Evolutionary conservation across 192 early-diverging fungal genomes (phyloP).

Genomic region (Allomyces javanicus): DNA sequence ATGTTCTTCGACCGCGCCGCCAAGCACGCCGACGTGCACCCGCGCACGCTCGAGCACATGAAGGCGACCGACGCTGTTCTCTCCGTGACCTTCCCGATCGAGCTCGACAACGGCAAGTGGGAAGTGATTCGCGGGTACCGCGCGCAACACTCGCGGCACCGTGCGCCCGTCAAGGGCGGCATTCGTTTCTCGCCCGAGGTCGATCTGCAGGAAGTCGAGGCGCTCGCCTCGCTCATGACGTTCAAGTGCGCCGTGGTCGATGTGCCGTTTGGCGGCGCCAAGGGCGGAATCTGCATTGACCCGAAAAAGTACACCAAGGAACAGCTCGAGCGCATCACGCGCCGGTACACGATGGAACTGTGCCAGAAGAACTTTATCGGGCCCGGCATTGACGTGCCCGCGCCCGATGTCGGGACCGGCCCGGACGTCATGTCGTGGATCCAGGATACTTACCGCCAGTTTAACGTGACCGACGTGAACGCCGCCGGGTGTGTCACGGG

Average conservation of each 20-base stretch:
- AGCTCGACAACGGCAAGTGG: conserved; percentile 34
- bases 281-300: conserved; percentile 65
- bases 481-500: conserved; percentile 67
- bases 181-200: conserved; percentile 62
- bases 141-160: conserved; percentile 65
- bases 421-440: conserved; percentile 74
- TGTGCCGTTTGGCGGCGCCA: conserved; percentile 64
- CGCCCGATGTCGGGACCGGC: conserved; percentile 63
- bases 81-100: conserved; percentile 58
- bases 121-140: conserved; percentile 59
- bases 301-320: conserved; percentile 52
- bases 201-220: conserved; percentile 63
- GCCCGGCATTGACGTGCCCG: conserved; percentile 61
- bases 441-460: conserved; percentile 66
- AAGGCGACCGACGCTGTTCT: conserved; percentile 49
- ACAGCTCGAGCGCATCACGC: conserved; percentile 60
- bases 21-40: conserved; percentile 32
- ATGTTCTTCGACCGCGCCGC: conserved; percentile 55
- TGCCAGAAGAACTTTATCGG: conserved; percentile 76
- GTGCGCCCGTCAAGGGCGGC: conserved; percentile 61
- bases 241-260: conserved; percentile 73
- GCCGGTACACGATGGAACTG: conserved; percentile 59
- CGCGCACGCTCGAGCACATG: conserved; percentile 42
- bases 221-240: conserved; percentile 64
- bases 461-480: conserved; percentile 58